These are phyloP conservation scores for Chrysoporthe puriensis DNA, from an alignment of 2,329 filamentous ascomycete species.

Conservation along the genomic window DNA sequence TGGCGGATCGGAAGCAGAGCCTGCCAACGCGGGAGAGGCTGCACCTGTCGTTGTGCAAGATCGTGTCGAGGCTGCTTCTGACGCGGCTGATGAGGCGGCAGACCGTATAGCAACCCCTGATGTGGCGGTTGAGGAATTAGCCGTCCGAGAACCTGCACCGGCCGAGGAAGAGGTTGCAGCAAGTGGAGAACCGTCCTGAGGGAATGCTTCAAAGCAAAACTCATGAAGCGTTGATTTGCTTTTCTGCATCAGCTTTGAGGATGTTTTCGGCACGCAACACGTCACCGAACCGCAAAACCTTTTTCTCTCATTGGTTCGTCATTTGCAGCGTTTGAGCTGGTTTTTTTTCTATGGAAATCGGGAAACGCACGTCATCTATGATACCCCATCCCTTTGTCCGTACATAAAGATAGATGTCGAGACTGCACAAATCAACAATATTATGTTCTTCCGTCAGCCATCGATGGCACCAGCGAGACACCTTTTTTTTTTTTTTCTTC, in stretches of 20 bases:
- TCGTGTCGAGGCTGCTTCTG: neutral
- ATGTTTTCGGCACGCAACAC: neutral
- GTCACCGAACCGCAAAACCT: too few species aligned
- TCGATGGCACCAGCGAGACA: neutral
- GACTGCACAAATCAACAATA: conserved; percentile 8
- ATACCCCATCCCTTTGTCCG: conserved; percentile 26
- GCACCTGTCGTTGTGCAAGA: neutral
- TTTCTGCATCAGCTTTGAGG: neutral
- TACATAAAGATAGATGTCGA: conserved; percentile 20
- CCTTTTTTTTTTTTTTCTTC: neutral
- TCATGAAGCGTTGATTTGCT: neutral
- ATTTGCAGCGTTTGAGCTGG: neutral
- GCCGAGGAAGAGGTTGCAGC: conserved; percentile 8
- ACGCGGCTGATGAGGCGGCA: neutral
- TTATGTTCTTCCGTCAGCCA: neutral
- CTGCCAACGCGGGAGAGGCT: neutral
- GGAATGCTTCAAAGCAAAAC: neutral
- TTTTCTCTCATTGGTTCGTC: conserved; percentile 7
- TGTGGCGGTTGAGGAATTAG: neutral
- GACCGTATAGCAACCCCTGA: conserved; percentile 16
- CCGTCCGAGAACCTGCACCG: neutral
- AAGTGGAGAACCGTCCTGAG: neutral
- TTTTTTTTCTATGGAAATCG: conserved; percentile 6
- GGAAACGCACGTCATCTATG: conserved; percentile 22
- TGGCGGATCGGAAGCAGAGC: neutral